These are phyloP conservation scores for Xylariales sp. DNA, from an alignment of 2,329 filamentous ascomycete species.

Conservation along the genomic window DNA sequence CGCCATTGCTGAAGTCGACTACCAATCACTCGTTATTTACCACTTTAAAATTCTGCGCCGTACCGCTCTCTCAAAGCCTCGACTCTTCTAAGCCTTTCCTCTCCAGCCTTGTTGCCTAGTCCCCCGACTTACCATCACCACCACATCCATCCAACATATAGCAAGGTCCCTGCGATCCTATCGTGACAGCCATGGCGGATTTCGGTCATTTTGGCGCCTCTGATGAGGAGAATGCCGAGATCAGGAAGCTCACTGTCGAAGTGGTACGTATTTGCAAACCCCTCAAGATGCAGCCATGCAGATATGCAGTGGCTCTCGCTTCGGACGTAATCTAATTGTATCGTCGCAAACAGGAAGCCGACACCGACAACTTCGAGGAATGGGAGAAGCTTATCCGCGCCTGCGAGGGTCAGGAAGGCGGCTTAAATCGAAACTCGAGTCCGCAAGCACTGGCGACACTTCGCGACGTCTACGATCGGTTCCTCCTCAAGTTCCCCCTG, in stretches of 20 bases:
- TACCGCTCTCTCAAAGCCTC: not conserved
- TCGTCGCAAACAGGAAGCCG: conserved; percentile 44
- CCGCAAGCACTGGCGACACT: conserved; percentile 86
- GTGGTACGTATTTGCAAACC: conserved; percentile 51
- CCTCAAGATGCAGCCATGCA: not conserved
- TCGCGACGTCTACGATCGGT: conserved; percentile 83
- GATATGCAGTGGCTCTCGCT: not conserved
- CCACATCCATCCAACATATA: too few species aligned
- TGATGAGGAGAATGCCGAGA: conserved; percentile 43
- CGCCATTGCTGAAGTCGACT: not conserved
- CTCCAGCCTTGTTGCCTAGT: conserved; percentile 2
- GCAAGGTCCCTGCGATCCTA: too few species aligned
- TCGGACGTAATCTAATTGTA: conserved; percentile 11
- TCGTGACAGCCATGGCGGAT: conserved; percentile 10
- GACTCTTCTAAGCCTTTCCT: not conserved
- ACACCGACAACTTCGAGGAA: conserved; percentile 86
- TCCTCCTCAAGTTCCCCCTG: conserved; percentile 90
- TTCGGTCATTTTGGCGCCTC: conserved; percentile 16
- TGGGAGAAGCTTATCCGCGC: conserved; percentile 91
- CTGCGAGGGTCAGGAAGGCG: conserved; percentile 82
- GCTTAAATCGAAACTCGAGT: conserved; percentile 93
- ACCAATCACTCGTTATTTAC: not conserved
- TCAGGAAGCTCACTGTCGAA: conserved; percentile 48
- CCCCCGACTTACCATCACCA: not conserved
- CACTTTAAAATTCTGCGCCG: not conserved